A percentile compares a stretch with the other conserved stretches of the same genome.
phyloP scores from a whole-genome alignment of 202 grass and related monocot genomes.

The Schoenoplectus triqueter region DNA sequence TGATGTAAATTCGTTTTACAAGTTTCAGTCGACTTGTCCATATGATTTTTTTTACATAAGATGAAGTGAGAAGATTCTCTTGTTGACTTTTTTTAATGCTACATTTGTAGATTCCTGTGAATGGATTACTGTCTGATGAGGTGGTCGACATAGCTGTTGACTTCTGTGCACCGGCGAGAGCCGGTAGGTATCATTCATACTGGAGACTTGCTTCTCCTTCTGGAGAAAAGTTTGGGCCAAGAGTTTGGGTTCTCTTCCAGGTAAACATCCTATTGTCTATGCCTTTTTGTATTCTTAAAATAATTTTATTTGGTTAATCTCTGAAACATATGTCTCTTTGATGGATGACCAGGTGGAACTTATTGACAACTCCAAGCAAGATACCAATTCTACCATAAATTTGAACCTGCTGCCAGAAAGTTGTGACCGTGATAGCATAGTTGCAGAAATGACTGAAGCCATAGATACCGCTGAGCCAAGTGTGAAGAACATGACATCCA shows the following conservation, averaged over 20 bases:
- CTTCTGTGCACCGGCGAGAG: constrained; percentile 62
- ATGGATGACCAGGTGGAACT: constrained; percentile 57
- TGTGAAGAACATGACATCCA: neutral
- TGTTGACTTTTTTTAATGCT: constrained; percentile 28
- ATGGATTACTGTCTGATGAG: constrained; percentile 45
- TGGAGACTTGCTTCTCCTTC: constrained; percentile 79
- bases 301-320: neutral
- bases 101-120: constrained; percentile 53
- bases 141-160: constrained; percentile 67
- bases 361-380: constrained; percentile 32
- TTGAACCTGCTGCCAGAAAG: constrained; percentile 53
- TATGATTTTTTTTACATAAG: neutral
- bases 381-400: constrained; percentile 40
- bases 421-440: constrained; percentile 10
- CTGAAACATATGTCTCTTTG: neutral
- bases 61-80: neutral
- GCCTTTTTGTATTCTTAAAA: constrained; percentile 16
- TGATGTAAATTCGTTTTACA: constrained; percentile 46
- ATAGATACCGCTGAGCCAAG: constrained; percentile 39
- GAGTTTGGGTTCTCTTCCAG: constrained; percentile 84
- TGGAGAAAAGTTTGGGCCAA: constrained; percentile 69
- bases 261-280: constrained; percentile 44
- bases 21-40: constrained; percentile 23
- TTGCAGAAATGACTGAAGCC: constrained; percentile 44
- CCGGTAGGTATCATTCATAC: constrained; percentile 75